Percentiles rank a stretch among this genome's conserved stretches.
Evolutionary conservation across 2,329 filamentous ascomycete genomes (phyloP).

Genomic region (Penicillium brevicompactum): DNA sequence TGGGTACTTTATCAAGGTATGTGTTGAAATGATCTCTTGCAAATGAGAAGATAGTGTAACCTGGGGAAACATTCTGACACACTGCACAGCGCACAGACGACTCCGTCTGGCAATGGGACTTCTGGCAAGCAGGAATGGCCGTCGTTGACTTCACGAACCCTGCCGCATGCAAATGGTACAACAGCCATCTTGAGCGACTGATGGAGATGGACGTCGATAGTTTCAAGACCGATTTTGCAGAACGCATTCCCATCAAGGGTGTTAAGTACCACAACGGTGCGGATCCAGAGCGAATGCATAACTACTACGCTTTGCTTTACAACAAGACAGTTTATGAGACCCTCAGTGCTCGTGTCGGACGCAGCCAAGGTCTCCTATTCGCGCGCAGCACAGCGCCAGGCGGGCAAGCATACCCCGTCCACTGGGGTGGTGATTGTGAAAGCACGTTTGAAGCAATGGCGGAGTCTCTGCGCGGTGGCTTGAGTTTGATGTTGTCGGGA

Average conservation of each 20-base stretch:
- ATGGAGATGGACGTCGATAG: constrained; percentile 71
- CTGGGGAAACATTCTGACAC: background rate
- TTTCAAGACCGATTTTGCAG: constrained; percentile 77
- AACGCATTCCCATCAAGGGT: constrained; percentile 67
- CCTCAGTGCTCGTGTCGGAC: constrained; percentile 56
- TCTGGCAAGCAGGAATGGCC: constrained; percentile 78
- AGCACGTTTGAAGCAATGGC: constrained; percentile 73
- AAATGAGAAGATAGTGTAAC: background rate
- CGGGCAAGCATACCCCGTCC: constrained; percentile 68
- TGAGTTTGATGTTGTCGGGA: constrained; percentile 65
- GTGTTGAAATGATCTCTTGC: background rate
- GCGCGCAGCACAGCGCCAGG: constrained; percentile 69
- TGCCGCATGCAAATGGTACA: constrained; percentile 66
- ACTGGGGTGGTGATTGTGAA: constrained; percentile 76
- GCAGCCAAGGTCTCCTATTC: constrained; percentile 64
- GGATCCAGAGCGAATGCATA: constrained; percentile 71
- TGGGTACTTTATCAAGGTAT: constrained; percentile 66
- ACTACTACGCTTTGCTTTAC: constrained; percentile 74
- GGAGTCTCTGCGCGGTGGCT: constrained; percentile 67
- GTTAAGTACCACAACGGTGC: constrained; percentile 65
- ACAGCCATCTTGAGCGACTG: constrained; percentile 61
- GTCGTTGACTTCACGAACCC: constrained; percentile 76
- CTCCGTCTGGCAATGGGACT: constrained; percentile 74
- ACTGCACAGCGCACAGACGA: constrained; percentile 59
- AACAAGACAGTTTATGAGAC: constrained; percentile 71